Evolutionary conservation across 2,329 filamentous ascomycete genomes (phyloP), one percentile per base, ranked within the genome.

Genomic region (Phoma sp.): DNA sequence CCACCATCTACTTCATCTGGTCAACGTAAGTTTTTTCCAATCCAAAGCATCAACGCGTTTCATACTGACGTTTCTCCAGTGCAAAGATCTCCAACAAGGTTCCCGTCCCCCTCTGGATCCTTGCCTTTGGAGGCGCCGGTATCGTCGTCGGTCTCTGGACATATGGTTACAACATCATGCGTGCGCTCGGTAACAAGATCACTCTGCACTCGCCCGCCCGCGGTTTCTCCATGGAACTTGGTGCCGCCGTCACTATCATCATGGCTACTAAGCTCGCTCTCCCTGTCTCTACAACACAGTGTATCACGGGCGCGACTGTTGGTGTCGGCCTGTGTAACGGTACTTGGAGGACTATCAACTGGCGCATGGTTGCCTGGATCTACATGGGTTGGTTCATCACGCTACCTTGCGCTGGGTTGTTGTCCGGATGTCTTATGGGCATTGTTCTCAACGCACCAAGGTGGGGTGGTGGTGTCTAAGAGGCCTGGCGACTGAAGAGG

Each of bases 111-210:
- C 63, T 82, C 38, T 89, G 86, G 85, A 81, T 87, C 64, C 80
- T 88, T 33, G 69, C 63, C 19, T 71, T 70, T 37, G 81, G 82
- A 36, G 82, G 82, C 67, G 76, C 72, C 3, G 79, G 72, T 57
- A 83, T 86, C 50, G 80, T 81, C 39, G 68, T 86, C 47, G 85
- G 85, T 66, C 77, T 87, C 44, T 84, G 83, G 80, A 86, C 84
- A 8, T 87, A 86, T 60, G 85, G 84, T 1, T 87, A 87, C 72
- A 84, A 86, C 69, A 86, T 88, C 72, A 88, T 88, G 84, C 78
- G 81, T 39, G 83, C 83, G 64, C 77, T 87, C 57, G 85, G 85
- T 52, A 87, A 87, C 76, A 81, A 82, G 60, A 79, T 87, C 57
- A 87, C 85, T 10, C 80, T 85, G n/a, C 84, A 86, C 77, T 86